A percentile compares a stretch with the other conserved stretches of the same genome.
phyloP scores from a whole-genome alignment of 371 early-diverging fungal genomes.

The Nosema muscidifuracis region DNA sequence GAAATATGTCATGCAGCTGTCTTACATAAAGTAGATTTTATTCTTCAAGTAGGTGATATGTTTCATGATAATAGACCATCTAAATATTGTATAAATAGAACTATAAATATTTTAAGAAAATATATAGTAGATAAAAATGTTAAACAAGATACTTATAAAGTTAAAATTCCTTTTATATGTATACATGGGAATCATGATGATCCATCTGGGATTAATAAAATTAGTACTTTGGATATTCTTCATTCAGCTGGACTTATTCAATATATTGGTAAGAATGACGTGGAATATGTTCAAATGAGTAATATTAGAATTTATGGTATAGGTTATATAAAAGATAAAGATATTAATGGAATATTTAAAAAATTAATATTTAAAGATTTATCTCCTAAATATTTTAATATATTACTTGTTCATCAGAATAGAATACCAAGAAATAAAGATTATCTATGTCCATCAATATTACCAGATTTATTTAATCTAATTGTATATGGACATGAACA shows the following conservation, averaged over 20 bases:
- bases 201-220: constrained; percentile 71
- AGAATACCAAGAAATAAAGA: constrained; percentile 68
- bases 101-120: constrained; percentile 70
- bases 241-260: constrained; percentile 75
- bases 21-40: constrained; percentile 70
- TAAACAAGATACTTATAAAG: neutral
- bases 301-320: constrained; percentile 81
- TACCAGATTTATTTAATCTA: constrained; percentile 75
- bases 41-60: constrained; percentile 92
- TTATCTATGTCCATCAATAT: constrained; percentile 78
- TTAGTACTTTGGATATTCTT: constrained; percentile 78
- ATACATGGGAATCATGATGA: constrained; percentile 99
- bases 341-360: constrained; percentile 74
- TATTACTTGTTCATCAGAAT: constrained; percentile 81
- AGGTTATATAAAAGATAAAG: constrained; percentile 84
- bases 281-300: constrained; percentile 71
- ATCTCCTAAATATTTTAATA: constrained; percentile 68
- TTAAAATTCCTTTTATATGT: constrained; percentile 76
- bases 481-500: constrained; percentile 98
- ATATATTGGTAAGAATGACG: constrained; percentile 79
- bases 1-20: constrained; percentile 78
- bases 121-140: constrained; percentile 72
- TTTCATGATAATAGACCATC: constrained; percentile 94
- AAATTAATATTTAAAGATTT: constrained; percentile 70
- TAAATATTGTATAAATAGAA: constrained; percentile 69